Conservation (phyloP, 2,329 filamentous ascomycete genomes). For the Xylariales sp. region DNA sequence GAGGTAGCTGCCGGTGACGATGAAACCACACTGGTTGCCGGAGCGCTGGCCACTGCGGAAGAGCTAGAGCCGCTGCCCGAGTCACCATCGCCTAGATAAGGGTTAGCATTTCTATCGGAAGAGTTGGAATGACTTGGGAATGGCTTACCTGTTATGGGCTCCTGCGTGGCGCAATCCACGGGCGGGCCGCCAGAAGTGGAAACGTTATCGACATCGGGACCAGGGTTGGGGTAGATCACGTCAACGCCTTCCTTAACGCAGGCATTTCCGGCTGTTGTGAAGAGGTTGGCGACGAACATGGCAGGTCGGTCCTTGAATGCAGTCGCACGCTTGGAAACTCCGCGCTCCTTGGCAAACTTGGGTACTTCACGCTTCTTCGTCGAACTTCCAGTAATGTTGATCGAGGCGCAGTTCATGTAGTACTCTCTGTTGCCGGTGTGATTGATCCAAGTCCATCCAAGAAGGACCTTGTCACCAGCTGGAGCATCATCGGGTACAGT, state of each 20-base stretch:
- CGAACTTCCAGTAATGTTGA: conserved; percentile 53
- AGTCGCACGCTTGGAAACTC: conserved; percentile 12
- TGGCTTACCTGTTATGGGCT: no score
- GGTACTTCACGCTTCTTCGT: conserved; percentile 21
- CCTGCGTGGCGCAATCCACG: no score
- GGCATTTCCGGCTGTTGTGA: conserved; percentile 38
- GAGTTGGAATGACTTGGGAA: no score
- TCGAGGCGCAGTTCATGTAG: conserved; percentile 80
- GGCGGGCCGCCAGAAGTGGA: conserved; percentile 30
- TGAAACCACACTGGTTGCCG: conserved; percentile 16
- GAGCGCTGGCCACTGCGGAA: conserved; percentile 18
- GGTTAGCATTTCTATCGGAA: no score
- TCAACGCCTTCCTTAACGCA: conserved; percentile 59
- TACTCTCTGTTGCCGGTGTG: conserved; percentile 72
- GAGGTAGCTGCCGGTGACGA: conserved; percentile 13
- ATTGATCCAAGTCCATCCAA: conserved; percentile 79
- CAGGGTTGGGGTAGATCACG: conserved; percentile 62
- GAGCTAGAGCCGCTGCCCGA: conserved; percentile 27
- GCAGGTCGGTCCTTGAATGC: conserved; percentile 55
- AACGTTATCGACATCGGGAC: conserved; percentile 44
- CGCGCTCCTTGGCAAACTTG: conserved; percentile 23
- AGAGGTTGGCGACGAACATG: conserved; percentile 69
- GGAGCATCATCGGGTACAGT: conserved; percentile 60
- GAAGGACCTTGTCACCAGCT: conserved; percentile 51
- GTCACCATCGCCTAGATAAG: conserved; percentile 18